Conservation (phyloP, 805 yeast species). For the Candida nitratophila region DNA sequence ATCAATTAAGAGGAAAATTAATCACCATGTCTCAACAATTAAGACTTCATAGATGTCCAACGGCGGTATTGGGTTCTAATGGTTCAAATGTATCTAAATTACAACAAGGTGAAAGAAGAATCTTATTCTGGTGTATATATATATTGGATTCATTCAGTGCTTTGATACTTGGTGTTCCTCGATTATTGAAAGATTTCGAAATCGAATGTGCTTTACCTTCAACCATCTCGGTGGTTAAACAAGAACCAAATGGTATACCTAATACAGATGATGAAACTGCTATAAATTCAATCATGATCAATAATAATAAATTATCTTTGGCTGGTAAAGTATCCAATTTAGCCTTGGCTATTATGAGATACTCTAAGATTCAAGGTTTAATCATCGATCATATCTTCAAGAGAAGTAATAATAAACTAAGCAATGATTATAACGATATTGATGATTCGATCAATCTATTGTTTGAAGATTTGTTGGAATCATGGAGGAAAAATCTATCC, state of each 20-base stretch:
- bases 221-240: too few relatives aligned
- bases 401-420: slow-evolving; percentile 35
- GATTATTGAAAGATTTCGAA: slow-evolving; percentile 71
- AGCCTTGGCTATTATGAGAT: slow-evolving; percentile 60
- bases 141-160: slow-evolving; percentile 70
- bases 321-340: slow-evolving; percentile 65
- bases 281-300: slow-evolving; percentile 51
- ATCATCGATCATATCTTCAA: slow-evolving; percentile 66
- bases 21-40: slow-evolving; percentile 81
- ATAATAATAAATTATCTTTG: slow-evolving; percentile 50
- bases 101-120: slow-evolving; percentile 78
- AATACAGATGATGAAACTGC: slow-evolving; percentile 32
- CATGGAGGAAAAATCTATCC: slow-evolving; percentile 64
- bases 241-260: too few relatives aligned
- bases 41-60: slow-evolving; percentile 80
- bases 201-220: slow-evolving; percentile 84
- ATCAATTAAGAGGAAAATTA: slow-evolving; percentile 67
- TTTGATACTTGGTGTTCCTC: slow-evolving; percentile 74
- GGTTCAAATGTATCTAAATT: slow-evolving; percentile 59
- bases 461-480: slow-evolving; percentile 62
- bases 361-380: slow-evolving; percentile 64
- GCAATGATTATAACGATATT: slow-evolving; percentile 16
- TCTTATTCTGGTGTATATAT: slow-evolving; percentile 80
- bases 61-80: slow-evolving; percentile 63
- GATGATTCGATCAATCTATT: slow-evolving; percentile 25